phyloP scores from a whole-genome alignment of 2,329 filamentous ascomycete species.

The Colletotrichum lentis region DNA sequence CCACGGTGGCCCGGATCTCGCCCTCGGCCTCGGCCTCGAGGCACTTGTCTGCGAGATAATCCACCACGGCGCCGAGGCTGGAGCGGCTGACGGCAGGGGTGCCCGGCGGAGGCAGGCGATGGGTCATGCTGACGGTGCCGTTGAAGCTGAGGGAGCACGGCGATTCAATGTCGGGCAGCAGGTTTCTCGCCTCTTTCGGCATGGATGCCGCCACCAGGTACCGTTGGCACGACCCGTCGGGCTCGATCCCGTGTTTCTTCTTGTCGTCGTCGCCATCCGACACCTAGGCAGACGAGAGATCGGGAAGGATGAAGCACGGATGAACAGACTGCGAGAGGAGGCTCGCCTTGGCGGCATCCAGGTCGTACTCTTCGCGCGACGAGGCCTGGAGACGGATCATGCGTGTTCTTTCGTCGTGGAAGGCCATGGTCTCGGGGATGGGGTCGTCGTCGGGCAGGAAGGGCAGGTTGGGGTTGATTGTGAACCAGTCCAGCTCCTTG shows the following conservation, averaged over 20 bases:
- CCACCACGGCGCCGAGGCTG: neutral
- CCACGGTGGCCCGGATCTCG: neutral
- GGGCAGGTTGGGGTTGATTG: neutral
- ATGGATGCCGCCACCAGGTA: constrained; percentile 6
- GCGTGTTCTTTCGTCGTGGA: neutral
- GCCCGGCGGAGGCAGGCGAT: neutral
- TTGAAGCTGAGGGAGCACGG: constrained; percentile 5
- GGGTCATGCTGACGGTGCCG: neutral
- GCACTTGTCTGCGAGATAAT: neutral
- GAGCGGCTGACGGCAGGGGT: neutral
- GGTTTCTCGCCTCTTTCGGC: neutral
- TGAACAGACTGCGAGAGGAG: neutral
- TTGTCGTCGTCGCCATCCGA: neutral
- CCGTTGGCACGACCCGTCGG: constrained; percentile 1
- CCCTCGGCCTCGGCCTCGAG: neutral
- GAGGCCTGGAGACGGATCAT: constrained; percentile 15
- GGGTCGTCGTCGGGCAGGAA: neutral
- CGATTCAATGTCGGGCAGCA: constrained; percentile 2
- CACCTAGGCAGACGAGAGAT: neutral
- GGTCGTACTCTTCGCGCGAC: neutral
- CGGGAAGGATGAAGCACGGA: constrained; percentile 12
- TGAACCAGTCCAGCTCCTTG: neutral
- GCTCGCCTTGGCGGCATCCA: neutral
- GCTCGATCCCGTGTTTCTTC: neutral
- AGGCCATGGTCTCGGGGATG: neutral